Percentiles rank a stretch among this genome's conserved stretches.
Evolutionary conservation across 768 basidiomycete species (phyloP).

Genomic region (Phylloporus sp.): DNA sequence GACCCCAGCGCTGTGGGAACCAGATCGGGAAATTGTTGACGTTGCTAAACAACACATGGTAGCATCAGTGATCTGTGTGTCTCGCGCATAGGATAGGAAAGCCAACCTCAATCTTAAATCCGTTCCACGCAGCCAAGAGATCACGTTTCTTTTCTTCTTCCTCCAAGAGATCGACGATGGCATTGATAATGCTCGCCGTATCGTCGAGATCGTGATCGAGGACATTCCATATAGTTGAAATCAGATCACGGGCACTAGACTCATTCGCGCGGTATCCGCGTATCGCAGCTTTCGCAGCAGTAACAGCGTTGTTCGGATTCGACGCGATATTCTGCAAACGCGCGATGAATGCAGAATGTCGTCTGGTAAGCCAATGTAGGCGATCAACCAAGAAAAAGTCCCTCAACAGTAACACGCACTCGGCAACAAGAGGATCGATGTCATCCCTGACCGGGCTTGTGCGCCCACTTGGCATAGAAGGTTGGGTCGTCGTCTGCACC

Average conservation of each 20-base stretch:
- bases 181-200: slow-evolving; percentile 69
- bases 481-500: slow-evolving; percentile 9
- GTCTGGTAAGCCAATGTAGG: slow-evolving; percentile 38
- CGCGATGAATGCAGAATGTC: slow-evolving; percentile 59
- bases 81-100: slow-evolving; percentile 17
- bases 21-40: slow-evolving; percentile 80
- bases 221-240: slow-evolving; percentile 84
- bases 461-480: slow-evolving; percentile 22
- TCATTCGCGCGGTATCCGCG: slow-evolving; percentile 78
- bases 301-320: slow-evolving; percentile 53
- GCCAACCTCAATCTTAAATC: slow-evolving; percentile 85
- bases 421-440: slow-evolving; percentile 49
- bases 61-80: slow-evolving; percentile 1
- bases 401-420: slow-evolving; percentile 46
- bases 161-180: slow-evolving; percentile 72
- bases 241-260: slow-evolving; percentile 75
- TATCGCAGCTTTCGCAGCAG: slow-evolving; percentile 69
- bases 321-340: slow-evolving; percentile 58
- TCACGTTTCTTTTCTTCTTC: slow-evolving; percentile 82
- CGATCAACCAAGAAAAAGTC: not conserved
- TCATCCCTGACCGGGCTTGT: slow-evolving; percentile 37
- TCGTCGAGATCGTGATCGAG: slow-evolving; percentile 65
- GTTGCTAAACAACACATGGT: slow-evolving; percentile 51
- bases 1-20: slow-evolving; percentile 53
- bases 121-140: slow-evolving; percentile 74